Percentiles rank a stretch among this genome's conserved stretches.
These are phyloP conservation scores for Ananas comosus DNA, from an alignment of 176 grass and related monocot species.

Conservation along the genomic window DNA sequence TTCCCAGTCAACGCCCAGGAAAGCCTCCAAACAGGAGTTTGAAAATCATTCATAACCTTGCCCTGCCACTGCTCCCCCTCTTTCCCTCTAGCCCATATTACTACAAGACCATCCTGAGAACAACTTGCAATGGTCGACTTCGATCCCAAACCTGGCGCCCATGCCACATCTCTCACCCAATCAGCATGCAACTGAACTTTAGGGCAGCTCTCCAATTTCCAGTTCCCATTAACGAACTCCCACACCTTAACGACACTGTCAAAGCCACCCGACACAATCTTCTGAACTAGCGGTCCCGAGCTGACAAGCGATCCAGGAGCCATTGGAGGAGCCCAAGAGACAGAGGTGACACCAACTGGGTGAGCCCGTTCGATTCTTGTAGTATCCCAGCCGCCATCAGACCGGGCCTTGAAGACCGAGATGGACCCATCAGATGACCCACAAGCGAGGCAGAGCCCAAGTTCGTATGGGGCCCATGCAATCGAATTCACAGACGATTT, in stretches of 20 bases:
- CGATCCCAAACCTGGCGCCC: conserved; percentile 54
- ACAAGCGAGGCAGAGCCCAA: conserved; percentile 53
- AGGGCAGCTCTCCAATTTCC: conserved; percentile 43
- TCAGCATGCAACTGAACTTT: conserved; percentile 47
- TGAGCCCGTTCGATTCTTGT: conserved; percentile 51
- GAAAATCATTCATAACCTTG: conserved; percentile 54
- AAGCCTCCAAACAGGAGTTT: conserved; percentile 56
- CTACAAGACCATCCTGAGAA: conserved; percentile 55
- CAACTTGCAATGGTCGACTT: conserved; percentile 56
- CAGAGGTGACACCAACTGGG: conserved; percentile 50
- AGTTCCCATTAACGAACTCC: conserved; percentile 44
- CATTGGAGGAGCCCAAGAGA: conserved; percentile 65
- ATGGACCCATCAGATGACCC: conserved; percentile 65
- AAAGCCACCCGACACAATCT: conserved; percentile 66
- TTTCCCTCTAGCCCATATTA: conserved; percentile 66
- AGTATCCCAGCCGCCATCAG: conserved; percentile 54
- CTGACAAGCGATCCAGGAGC: conserved; percentile 45
- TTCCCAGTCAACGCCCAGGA: conserved; percentile 69
- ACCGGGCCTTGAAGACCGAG: conserved; percentile 41
- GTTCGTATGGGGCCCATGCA: conserved; percentile 60
- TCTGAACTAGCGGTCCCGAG: conserved; percentile 46
- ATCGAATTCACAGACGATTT: conserved; percentile 76
- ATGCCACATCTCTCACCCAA: conserved; percentile 64
- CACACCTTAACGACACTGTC: conserved; percentile 59
- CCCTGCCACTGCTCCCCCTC: conserved; percentile 58